Evolutionary conservation across 1,139 yeast genomes (phyloP), one percentile per base, ranked within the genome.

Genomic region (Pichia terricola): DNA sequence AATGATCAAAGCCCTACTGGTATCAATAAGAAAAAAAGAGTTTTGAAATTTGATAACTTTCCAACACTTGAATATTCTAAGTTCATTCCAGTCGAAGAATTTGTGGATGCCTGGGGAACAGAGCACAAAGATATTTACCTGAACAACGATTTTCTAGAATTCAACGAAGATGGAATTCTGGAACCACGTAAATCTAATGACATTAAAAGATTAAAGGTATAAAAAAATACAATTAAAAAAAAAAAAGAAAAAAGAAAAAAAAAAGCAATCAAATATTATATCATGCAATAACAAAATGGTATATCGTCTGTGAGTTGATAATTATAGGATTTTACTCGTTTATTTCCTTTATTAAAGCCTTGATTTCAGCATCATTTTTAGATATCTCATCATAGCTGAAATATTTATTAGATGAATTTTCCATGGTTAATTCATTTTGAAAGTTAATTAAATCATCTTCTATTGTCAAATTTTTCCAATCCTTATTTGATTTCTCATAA

Each of bases 1-100:
- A 91, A 91, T 62, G 80, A 75, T 37, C 73, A 79, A 42, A 95
- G 97, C 1, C 98, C 98, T 0, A 71, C 64, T 27, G 94, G 95
- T 1, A 77, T 84, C 54, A 66, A 74, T 28, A 88, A 88, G 60
- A 81, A 82, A 63, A 79, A 81, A 48, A 72, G 94, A 46, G 77
- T 72, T n/a, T 69, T 91, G 39, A 88, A 86, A 42, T 69, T 70
- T 28, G 73, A 77, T 40, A 77, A 72, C 28, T 82, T 81, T 48
- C 91, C 94, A 0, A 65, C 67, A 0, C 64, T 81, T 31, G 65
- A 69, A 28, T 77, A 78, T 66, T 53, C 61, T 1, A 60, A 66
- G 31, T 81, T 73, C 53, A 55, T 81, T 10, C 58, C 69, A 2
- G 57, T 63, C 41, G 65, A 65, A 0, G 72, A 72, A 42, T 82